These are phyloP conservation scores for Suillus subluteus DNA, from an alignment of 768 basidiomycete species.

Conservation along the genomic window DNA sequence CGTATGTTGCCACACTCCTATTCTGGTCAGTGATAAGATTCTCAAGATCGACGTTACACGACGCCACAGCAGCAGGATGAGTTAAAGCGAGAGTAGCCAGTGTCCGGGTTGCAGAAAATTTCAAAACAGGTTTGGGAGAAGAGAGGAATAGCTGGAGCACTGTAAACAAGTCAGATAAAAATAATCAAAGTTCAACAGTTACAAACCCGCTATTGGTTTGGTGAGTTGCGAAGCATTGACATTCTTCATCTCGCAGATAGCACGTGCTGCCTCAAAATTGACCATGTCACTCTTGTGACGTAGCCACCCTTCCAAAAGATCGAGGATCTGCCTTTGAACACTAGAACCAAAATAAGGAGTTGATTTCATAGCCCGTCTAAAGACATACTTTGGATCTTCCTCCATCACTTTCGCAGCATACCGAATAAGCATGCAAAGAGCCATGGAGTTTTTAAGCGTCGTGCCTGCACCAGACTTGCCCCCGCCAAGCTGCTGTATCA, in stretches of 20 bases:
- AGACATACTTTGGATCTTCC: conserved; percentile 94
- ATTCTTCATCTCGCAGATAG: conserved; percentile 94
- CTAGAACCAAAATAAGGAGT: conserved; percentile 44
- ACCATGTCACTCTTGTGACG: conserved; percentile 99
- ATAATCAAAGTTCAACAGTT: conserved; percentile 8
- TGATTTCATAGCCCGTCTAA: conserved; percentile 4
- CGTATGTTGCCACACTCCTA: conserved; percentile 96
- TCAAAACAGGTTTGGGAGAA: conserved; percentile 91
- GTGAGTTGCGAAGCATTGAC: conserved; percentile 77
- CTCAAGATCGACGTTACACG: conserved; percentile 96
- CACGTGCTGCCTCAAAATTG: conserved; percentile 97
- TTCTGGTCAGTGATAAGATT: conserved; percentile 95
- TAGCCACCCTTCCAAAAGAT: conserved; percentile 92
- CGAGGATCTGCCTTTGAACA: conserved; percentile 89
- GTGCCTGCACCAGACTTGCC: conserved; percentile 84
- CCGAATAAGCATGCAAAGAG: conserved; percentile 96
- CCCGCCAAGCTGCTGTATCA: conserved; percentile 96
- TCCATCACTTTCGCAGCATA: conserved; percentile 99
- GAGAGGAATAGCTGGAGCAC: conserved; percentile 96
- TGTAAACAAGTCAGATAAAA: conserved; percentile 35
- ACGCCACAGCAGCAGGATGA: conserved; percentile 84
- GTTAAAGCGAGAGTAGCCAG: conserved; percentile 86
- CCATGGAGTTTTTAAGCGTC: conserved; percentile 93
- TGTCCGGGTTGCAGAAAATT: conserved; percentile 97
- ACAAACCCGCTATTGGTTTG: conserved; percentile 85